A percentile compares a stretch with the other conserved stretches of the same genome.
These are phyloP conservation scores for Solanum chacoense DNA, from an alignment of 305 asterid species.

Conservation along the genomic window DNA sequence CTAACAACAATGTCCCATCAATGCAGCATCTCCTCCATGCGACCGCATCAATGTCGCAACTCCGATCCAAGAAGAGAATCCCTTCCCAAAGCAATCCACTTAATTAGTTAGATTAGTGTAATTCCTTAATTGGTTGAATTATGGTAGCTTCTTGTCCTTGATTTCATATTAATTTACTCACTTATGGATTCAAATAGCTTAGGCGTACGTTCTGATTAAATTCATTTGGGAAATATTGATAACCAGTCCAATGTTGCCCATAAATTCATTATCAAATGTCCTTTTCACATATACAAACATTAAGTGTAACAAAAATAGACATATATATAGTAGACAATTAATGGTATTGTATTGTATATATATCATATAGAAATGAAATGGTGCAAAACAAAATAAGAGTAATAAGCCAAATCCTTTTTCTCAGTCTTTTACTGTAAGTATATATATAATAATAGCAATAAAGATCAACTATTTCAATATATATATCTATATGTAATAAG, in stretches of 20 bases:
- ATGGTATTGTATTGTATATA: neutral
- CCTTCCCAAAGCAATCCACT: too few relatives aligned
- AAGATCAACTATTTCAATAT: neutral
- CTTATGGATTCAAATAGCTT: neutral
- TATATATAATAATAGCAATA: neutral
- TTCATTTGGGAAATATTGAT: neutral
- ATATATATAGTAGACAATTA: neutral
- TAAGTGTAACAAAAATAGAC: neutral
- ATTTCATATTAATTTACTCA: neutral
- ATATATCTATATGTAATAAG: neutral
- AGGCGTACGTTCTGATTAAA: neutral
- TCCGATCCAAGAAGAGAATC: too few relatives aligned
- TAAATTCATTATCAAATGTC: neutral
- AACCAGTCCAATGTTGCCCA: neutral
- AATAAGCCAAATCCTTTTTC: neutral
- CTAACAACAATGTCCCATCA: too few relatives aligned
- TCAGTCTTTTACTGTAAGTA: neutral
- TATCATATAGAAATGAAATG: neutral
- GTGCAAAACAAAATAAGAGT: neutral
- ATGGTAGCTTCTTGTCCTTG: neutral
- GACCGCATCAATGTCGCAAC: too few relatives aligned
- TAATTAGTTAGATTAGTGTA: too few relatives aligned
- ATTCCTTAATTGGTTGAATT: too few relatives aligned
- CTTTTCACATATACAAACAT: neutral
- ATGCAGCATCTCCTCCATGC: too few relatives aligned